Evolutionary conservation across 768 basidiomycete genomes (phyloP).

Genomic region (Chlorophyllum brunneum): DNA sequence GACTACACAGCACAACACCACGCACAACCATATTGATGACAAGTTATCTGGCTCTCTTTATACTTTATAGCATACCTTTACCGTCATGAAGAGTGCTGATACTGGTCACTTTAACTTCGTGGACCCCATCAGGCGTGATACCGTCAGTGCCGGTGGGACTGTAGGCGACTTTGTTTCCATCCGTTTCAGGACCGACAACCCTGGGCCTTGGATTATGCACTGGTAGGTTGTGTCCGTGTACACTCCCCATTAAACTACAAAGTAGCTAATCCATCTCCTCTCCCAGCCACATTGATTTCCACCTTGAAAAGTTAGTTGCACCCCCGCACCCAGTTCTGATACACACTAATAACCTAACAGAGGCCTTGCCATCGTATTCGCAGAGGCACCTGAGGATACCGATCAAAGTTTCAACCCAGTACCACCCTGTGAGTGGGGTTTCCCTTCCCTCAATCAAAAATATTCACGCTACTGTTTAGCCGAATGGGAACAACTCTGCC

Average conservation of each 20-base stretch:
- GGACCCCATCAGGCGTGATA: slow-evolving; percentile 37
- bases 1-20: background rate
- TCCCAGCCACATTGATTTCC: slow-evolving; percentile 50
- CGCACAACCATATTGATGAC: too few relatives aligned
- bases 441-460: too few relatives aligned
- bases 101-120: slow-evolving; percentile 33
- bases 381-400: slow-evolving; percentile 21
- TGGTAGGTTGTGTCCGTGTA: slow-evolving; percentile 28
- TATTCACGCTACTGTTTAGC: slow-evolving; percentile 8
- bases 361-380: slow-evolving; percentile 32
- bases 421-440: background rate
- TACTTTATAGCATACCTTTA: slow-evolving; percentile 35
- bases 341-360: slow-evolving; percentile 12
- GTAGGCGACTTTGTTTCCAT: slow-evolving; percentile 38
- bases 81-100: slow-evolving; percentile 39
- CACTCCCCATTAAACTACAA: background rate
- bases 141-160: slow-evolving; percentile 26
- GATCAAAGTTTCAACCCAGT: background rate
- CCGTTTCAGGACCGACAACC: slow-evolving; percentile 47
- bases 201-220: slow-evolving; percentile 50
- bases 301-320: slow-evolving; percentile 35
- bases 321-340: background rate
- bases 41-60: too few relatives aligned
- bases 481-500: slow-evolving; percentile 24
- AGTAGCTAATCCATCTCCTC: background rate